Evolutionary conservation across 2,329 filamentous ascomycete genomes (phyloP).

Genomic region (Coniella vitis): DNA sequence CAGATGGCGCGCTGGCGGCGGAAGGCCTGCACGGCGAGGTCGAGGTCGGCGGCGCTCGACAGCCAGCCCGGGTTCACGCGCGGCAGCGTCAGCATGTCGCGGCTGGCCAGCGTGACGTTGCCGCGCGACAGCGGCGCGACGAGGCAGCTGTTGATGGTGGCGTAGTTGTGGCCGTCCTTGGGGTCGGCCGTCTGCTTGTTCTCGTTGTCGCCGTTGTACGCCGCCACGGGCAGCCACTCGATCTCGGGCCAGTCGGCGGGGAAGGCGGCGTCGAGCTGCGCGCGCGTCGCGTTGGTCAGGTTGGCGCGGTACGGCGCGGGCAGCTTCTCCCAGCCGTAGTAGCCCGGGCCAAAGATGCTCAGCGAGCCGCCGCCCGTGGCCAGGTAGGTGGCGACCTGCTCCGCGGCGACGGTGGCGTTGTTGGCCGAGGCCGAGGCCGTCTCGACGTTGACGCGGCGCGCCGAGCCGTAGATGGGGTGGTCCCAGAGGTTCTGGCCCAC

Average conservation of each 20-base stretch:
- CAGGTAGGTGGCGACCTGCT: background rate
- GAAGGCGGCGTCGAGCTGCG: conserved; percentile 5
- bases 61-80: conserved; percentile 33
- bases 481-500: conserved; percentile 18
- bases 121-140: conserved; percentile 26
- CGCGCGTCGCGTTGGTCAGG: conserved; percentile 1
- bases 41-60: conserved; percentile 6
- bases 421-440: conserved; percentile 4
- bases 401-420: background rate
- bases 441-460: conserved; percentile 1
- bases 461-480: conserved; percentile 5
- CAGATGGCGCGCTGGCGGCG: conserved; percentile 18
- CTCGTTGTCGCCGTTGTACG: conserved; percentile 8
- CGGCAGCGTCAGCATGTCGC: conserved; percentile 26
- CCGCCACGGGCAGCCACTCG: conserved; percentile 4
- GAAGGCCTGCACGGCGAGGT: conserved; percentile 20
- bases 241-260: conserved; percentile 11
- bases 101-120: conserved; percentile 26
- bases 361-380: background rate
- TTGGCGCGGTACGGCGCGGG: conserved; percentile 4
- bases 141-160: conserved; percentile 7
- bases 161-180: conserved; percentile 5
- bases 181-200: conserved; percentile 7
- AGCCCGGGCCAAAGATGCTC: conserved; percentile 9
- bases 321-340: conserved; percentile 11